Conservation (phyloP, 805 yeast genomes). For the Saturnispora zaruensis region DNA sequence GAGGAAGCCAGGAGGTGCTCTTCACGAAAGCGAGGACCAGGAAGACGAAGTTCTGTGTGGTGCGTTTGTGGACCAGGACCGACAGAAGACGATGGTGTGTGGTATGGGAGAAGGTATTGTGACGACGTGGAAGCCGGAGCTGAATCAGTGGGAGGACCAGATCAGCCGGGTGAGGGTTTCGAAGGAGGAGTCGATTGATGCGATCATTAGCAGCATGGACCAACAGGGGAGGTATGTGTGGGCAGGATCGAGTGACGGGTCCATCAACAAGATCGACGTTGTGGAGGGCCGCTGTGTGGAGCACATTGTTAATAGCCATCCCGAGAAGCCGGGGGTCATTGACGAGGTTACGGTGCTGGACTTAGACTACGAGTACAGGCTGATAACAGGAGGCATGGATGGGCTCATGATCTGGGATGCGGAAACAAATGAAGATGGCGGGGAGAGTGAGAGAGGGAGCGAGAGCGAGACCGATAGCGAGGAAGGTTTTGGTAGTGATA, state of each 20-base stretch:
- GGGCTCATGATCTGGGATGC: conserved; percentile 67
- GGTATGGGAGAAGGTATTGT: conserved; percentile 89
- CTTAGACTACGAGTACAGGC: conserved; percentile 70
- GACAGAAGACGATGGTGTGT: conserved; percentile 45
- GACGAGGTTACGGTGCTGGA: conserved; percentile 78
- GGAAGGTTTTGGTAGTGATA: conserved; percentile 9
- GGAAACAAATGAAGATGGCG: conserved; percentile 17
- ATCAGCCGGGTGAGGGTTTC: conserved; percentile 63
- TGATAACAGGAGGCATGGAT: conserved; percentile 81
- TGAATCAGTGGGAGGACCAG: conserved; percentile 69
- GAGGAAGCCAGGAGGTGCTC: conserved; percentile 48
- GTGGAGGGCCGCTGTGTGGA: conserved; percentile 57
- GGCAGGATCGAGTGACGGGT: conserved; percentile 78
- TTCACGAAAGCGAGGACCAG: conserved; percentile 73
- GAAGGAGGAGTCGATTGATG: conserved; percentile 59
- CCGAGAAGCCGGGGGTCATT: conserved; percentile 58
- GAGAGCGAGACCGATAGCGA: conserved; percentile 11
- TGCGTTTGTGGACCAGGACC: conserved; percentile 54
- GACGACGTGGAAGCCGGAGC: conserved; percentile 74
- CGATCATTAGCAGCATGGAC: conserved; percentile 50
- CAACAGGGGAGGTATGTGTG: conserved; percentile 49
- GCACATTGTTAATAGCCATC: conserved; percentile 52
- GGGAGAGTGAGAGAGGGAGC: conserved; percentile 25
- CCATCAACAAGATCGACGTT: conserved; percentile 57
- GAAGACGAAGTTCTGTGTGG: conserved; percentile 85